These are phyloP conservation scores for Orobanche coerulescens DNA, from an alignment of 257 asterid species.

Conservation along the genomic window DNA sequence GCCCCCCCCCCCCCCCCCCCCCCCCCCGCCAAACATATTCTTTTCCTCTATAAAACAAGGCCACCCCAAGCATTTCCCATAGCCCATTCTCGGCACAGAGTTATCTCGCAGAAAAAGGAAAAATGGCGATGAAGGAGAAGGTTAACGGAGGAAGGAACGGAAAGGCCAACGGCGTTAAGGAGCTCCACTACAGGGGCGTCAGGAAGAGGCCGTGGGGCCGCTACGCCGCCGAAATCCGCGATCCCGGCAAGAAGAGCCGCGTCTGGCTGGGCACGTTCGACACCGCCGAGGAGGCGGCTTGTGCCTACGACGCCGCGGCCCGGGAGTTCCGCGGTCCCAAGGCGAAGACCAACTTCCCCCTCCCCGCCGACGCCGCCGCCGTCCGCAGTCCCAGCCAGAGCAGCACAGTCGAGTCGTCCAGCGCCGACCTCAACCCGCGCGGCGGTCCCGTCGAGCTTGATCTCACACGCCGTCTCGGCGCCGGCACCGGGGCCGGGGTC, in stretches of 20 bases:
- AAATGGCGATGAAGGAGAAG: conserved; percentile 58
- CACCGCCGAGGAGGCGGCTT: conserved; percentile 92
- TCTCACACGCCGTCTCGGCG: conserved; percentile 80
- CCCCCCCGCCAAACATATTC: conserved; percentile 11
- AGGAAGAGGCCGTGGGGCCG: conserved; percentile 99
- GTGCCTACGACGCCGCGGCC: conserved; percentile 83
- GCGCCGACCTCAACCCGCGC: conserved; percentile 35
- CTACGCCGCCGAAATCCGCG: conserved; percentile 93
- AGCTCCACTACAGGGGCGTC: conserved; percentile 76
- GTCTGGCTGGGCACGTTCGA: conserved; percentile 93
- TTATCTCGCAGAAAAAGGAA: not conserved
- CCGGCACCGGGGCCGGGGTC: not conserved
- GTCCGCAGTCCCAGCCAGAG: conserved; percentile 56
- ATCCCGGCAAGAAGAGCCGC: conserved; percentile 78
- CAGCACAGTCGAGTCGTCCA: conserved; percentile 79
- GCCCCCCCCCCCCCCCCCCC: conserved; percentile 13
- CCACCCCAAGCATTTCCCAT: not conserved
- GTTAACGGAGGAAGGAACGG: conserved; percentile 16
- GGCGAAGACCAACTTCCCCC: conserved; percentile 77
- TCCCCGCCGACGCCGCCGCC: conserved; percentile 22
- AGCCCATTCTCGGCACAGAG: not conserved
- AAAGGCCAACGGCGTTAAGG: conserved; percentile 38
- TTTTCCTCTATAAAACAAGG: conserved; percentile 19
- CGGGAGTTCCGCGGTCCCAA: conserved; percentile 74
- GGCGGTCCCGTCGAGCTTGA: conserved; percentile 54